Evolutionary conservation across 2,329 filamentous ascomycete species (phyloP), one percentile per base, ranked within the genome.

Genomic region (Colletotrichum zoysiae): DNA sequence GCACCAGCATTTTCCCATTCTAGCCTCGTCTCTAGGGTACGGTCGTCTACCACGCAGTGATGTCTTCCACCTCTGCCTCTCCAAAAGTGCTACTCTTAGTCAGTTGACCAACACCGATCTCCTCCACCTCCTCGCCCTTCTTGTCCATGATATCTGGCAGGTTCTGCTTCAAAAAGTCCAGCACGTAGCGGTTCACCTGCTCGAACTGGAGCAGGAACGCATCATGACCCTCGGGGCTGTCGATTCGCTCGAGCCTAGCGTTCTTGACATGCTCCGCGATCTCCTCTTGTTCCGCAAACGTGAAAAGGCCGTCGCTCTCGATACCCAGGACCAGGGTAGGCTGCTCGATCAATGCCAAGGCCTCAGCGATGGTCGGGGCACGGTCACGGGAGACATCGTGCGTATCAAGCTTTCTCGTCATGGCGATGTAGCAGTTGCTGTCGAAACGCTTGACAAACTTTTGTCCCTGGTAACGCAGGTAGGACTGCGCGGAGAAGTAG

Each of bases 371-470:
- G 35, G 88, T 85, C 51, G 83, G 76, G n/a, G 90, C 84, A 6
- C 95, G 92, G 78, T 91, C 89, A 53, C 95, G 90, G 18, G 95
- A 97, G 35, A 99, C 90, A 80, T 99, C 96, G 81, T 99, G 96
- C 0, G 96, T 98, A 80, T 99, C 96, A 20, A 99, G 89, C 82
- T 99, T 99, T 78, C 96, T 92, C 5, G 96, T 98, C 82, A 99
- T 98, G 76, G 96, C 95, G 76, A 99, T 98, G 84, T 99, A 99
- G 84, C 96, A 99, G 81, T 99, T 99, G 78, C 95, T 94, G 82
- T 99, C 96, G 81, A 98, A 99, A 12, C 96, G 93, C 81, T 93
- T 95, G 77, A 98, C 96, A 77, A 99, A 99, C 82, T 99, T 99
- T 77, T 92, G 89, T 67, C 95, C 95, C 82, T 99, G 96, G 82